Evolutionary conservation across 2,329 filamentous ascomycete species (phyloP).

Genomic region (Xenosphaeropsis pyriputrescens): DNA sequence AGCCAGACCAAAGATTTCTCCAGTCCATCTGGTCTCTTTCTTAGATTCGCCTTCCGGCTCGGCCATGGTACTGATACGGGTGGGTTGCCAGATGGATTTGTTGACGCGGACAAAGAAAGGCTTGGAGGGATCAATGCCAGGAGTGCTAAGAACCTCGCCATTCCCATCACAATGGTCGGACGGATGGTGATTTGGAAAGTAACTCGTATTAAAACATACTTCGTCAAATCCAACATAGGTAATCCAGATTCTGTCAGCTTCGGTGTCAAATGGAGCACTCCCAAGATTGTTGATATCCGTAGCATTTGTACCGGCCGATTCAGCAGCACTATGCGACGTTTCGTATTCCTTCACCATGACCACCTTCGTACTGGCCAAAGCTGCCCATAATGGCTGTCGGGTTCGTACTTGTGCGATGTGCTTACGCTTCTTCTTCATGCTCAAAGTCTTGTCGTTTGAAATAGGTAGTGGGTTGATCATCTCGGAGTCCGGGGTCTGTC

Average conservation of each 20-base stretch:
- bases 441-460: conserved; percentile 28
- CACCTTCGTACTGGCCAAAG: conserved; percentile 89
- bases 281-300: conserved; percentile 66
- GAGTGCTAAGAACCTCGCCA: conserved; percentile 15
- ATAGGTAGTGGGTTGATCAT: conserved; percentile 9
- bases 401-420: conserved; percentile 83
- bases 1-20: conserved; percentile 53
- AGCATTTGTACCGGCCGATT: conserved; percentile 59
- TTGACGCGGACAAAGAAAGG: conserved; percentile 71
- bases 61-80: conserved; percentile 44
- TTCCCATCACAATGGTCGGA: conserved; percentile 18
- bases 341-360: conserved; percentile 87
- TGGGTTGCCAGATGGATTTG: conserved; percentile 66
- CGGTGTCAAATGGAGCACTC: conserved; percentile 56
- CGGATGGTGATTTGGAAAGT: conserved; percentile 31
- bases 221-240: conserved; percentile 67
- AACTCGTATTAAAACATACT: conserved; percentile 61
- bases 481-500: conserved; percentile 11
- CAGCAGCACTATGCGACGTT: conserved; percentile 61
- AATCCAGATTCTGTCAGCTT: conserved; percentile 66
- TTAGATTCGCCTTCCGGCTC: conserved; percentile 10
- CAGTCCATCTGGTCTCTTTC: conserved; percentile 48
- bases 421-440: conserved; percentile 71
- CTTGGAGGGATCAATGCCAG: conserved; percentile 51
- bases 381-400: conserved; percentile 86